These are phyloP conservation scores for Halophytophthora polymorphica DNA, from an alignment of 352 stramenopile genomes.

Conservation along the genomic window DNA sequence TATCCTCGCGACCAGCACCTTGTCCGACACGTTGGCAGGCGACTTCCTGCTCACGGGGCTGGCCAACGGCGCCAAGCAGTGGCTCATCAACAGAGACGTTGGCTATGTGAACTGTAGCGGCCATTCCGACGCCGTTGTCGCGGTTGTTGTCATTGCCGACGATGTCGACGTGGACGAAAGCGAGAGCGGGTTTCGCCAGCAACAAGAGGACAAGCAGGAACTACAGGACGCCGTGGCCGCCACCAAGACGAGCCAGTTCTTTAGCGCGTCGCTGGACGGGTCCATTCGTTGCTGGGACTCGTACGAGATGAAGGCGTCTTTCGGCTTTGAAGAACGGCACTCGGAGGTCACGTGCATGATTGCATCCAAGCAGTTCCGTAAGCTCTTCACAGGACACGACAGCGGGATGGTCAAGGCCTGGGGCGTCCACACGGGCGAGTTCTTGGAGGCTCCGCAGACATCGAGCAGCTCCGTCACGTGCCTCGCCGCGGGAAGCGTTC, in stretches of 20 bases:
- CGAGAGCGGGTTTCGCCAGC: conserved; percentile 6
- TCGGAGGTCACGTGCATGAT: conserved; percentile 65
- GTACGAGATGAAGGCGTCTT: conserved; percentile 60
- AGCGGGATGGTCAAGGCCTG: conserved; percentile 56
- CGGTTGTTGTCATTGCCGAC: conserved; percentile 33
- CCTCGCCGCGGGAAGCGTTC: conserved; percentile 42
- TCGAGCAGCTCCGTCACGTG: conserved; percentile 43
- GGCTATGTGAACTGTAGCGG: conserved; percentile 54
- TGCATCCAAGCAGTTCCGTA: conserved; percentile 42
- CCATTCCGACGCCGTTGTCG: conserved; percentile 49
- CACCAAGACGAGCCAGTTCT: conserved; percentile 37
- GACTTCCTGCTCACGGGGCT: conserved; percentile 51
- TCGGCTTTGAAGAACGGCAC: conserved; percentile 62
- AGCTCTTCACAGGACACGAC: conserved; percentile 64
- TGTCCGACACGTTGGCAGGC: conserved; percentile 2
- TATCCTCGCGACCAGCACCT: conserved; percentile 12
- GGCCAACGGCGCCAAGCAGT: conserved; percentile 52
- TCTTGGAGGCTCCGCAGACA: conserved; percentile 18
- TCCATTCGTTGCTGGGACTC: conserved; percentile 76
- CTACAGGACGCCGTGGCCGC: neutral
- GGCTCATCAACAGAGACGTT: conserved; percentile 54
- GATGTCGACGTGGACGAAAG: conserved; percentile 15
- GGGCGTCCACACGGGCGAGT: conserved; percentile 61
- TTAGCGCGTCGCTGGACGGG: conserved; percentile 67
- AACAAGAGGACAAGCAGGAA: neutral